Evolutionary conservation across 176 grass and related monocot species (phyloP), one percentile per base, ranked within the genome.

Genomic region (Elymus sibiricus): DNA sequence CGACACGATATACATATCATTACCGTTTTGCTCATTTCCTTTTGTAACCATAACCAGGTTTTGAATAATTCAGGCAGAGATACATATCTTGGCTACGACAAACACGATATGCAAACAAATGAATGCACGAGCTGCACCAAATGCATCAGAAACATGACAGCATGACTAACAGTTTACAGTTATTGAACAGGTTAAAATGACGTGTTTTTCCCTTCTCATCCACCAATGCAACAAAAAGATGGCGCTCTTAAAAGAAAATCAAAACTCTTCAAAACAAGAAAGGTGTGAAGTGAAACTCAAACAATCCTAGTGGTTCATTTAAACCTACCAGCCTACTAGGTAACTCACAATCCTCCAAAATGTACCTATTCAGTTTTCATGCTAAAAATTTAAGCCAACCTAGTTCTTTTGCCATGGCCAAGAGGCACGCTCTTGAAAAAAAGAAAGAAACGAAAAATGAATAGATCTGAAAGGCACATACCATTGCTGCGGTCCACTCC

Each of bases 401-500:
- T 76, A 40, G n/a, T 46, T 46, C 9, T 75, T 79, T 85, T 46
- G 4, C 43, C 24, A 83, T 16, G 34, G 25, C 4, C n/a, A 78
- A 44, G 77, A n/a, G 25, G 65, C 12, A 9, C 6, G 15, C 78
- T 14, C 8, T 59, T 65, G 38, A 42, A 81, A 12, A 26, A 59
- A 26, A 74, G 58, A 67, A 89, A 7, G 66, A 81, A 76, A 64
- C 35, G 47, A 64, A 65, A 24, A 88, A 9, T 70, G n/a, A 79
- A 58, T 43, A 12, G 28, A 78, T 78, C 46, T 22, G 11, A 64
- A 71, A 87, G 53, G 31, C 26, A 79, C 87, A 51, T 88, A 98
- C 96, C 96, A 75, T 86, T 98, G 31, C 93, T 95, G 46, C 93
- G 92, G 74, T 98, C 96, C 29, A 98, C 96, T 62, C 96, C 96